A percentile compares a stretch with the other conserved stretches of the same genome.
These are phyloP conservation scores for Eremothecium coryli DNA, from an alignment of 1,139 yeast species.

Conservation along the genomic window DNA sequence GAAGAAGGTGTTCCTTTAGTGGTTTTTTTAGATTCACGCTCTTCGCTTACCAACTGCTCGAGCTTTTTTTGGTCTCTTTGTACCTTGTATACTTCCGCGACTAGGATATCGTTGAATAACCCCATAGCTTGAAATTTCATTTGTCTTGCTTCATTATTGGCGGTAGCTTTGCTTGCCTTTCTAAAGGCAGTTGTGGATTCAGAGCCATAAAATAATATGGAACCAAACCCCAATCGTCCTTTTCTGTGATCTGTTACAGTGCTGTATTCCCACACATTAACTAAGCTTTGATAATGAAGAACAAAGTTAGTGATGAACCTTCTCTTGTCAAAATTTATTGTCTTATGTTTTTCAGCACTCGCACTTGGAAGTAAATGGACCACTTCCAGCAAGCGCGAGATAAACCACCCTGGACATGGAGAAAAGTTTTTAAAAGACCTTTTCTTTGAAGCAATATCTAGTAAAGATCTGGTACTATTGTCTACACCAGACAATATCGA, in stretches of 20 bases:
- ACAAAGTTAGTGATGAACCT: constrained; percentile 52
- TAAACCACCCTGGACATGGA: constrained; percentile 84
- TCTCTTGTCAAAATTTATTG: constrained; percentile 61
- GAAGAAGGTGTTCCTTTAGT: not conserved
- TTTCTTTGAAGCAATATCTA: constrained; percentile 34
- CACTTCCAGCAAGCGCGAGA: constrained; percentile 52
- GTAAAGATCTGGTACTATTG: constrained; percentile 18
- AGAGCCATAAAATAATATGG: constrained; percentile 17
- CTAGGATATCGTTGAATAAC: constrained; percentile 39
- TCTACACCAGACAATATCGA: constrained; percentile 18
- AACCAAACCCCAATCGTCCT: constrained; percentile 20
- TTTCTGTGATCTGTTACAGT: constrained; percentile 10
- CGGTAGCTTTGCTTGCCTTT: constrained; percentile 33
- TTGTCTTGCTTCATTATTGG: constrained; percentile 37
- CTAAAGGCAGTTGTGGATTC: constrained; percentile 17
- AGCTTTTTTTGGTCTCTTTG: constrained; percentile 42
- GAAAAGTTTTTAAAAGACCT: constrained; percentile 43
- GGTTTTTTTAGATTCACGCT: constrained; percentile 21
- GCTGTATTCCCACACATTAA: constrained; percentile 15
- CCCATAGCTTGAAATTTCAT: constrained; percentile 29
- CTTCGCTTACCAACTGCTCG: constrained; percentile 36
- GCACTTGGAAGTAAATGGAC: constrained; percentile 61
- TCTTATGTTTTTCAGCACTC: constrained; percentile 46
- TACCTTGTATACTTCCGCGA: constrained; percentile 42
- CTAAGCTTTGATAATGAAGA: constrained; percentile 41